Conservation (phyloP, 2,329 filamentous ascomycete genomes). For the Ophidiomyces ophidiicola region DNA sequence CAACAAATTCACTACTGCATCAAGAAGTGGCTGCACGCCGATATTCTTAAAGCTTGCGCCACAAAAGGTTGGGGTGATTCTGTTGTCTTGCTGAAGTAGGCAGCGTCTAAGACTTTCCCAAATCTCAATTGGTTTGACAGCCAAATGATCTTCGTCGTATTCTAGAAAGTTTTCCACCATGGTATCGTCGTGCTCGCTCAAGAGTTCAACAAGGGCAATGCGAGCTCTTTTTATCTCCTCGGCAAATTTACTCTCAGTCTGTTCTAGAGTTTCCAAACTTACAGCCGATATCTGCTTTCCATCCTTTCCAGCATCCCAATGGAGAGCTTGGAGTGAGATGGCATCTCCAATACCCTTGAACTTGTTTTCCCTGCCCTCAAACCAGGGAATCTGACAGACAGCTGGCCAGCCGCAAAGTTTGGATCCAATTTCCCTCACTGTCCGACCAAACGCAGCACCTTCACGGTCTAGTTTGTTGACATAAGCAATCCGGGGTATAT, state of each 20-base stretch:
- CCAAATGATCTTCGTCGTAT: constrained; percentile 57
- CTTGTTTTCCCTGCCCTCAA: constrained; percentile 57
- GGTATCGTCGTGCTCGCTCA: constrained; percentile 78
- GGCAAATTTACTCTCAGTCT: constrained; percentile 40
- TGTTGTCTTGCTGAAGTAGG: constrained; percentile 51
- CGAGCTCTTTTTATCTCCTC: constrained; percentile 65
- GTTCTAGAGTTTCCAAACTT: constrained; percentile 42
- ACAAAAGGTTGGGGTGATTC: constrained; percentile 74
- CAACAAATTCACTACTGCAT: constrained; percentile 76
- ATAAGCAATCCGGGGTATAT: constrained; percentile 69
- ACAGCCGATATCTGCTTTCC: constrained; percentile 50
- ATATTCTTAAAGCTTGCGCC: constrained; percentile 90
- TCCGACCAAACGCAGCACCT: constrained; percentile 68
- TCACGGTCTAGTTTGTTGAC: constrained; percentile 79
- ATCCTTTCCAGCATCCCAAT: constrained; percentile 57
- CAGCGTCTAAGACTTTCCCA: constrained; percentile 61
- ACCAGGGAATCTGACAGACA: constrained; percentile 93
- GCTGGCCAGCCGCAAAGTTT: constrained; percentile 74
- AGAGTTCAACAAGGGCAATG: constrained; percentile 62
- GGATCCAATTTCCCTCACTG: constrained; percentile 72
- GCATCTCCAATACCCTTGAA: constrained; percentile 79
- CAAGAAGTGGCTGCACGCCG: constrained; percentile 80
- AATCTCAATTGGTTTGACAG: constrained; percentile 54
- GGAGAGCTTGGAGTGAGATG: constrained; percentile 59
- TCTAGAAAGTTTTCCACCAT: constrained; percentile 79